Evolutionary conservation across 805 yeast species (phyloP), one percentile per base, ranked within the genome.

Genomic region (Yarrowia porcina): DNA sequence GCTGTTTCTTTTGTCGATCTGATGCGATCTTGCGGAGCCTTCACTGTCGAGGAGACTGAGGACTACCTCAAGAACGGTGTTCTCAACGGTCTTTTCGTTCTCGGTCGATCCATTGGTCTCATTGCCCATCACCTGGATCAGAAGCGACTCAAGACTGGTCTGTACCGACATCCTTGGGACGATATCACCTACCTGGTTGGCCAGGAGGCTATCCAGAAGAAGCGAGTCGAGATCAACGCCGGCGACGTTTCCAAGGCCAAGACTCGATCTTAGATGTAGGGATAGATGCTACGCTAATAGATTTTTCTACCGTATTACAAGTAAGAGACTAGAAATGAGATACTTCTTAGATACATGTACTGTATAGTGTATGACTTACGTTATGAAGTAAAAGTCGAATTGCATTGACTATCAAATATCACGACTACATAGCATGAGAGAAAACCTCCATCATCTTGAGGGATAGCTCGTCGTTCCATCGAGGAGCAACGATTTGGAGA

Each of bases 401-500:
- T n/a, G n/a, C n/a, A n/a, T n/a, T n/a, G n/a, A n/a, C n/a, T n/a
- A n/a, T n/a, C n/a, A 41, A 2, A 4, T 15, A 41, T 20, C 12
- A 1, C 4, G 2, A 1, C 17, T n/a, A 49, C 23, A 49, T 7
- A 9, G 56, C 56, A 1, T 21, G 1, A 15, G 56, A 21, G n/a
- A 49, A 49, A 11, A 49, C 56, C 56, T 49, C 56, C 56, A 49
- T 49, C 39, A 49, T 32, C 23, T 49, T 49, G 17, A 52, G 20
- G 12, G 28, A 28, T 35, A 52, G 23, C 28, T 86, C 90, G 68
- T 86, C 90, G 65, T 84, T 80, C 63, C 79, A 80, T 64, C 84
- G 76, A 63, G 80, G 76, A 25, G 85, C 80, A 17, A 83, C 79
- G 23, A 86, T 66, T 69, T 86, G 90, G 8, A 84, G 66, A 3